Percentiles rank a stretch among this genome's conserved stretches.
Evolutionary conservation across 1,284 basidiomycete genomes (phyloP).

Genomic region (Rhodotorula sp.): DNA sequence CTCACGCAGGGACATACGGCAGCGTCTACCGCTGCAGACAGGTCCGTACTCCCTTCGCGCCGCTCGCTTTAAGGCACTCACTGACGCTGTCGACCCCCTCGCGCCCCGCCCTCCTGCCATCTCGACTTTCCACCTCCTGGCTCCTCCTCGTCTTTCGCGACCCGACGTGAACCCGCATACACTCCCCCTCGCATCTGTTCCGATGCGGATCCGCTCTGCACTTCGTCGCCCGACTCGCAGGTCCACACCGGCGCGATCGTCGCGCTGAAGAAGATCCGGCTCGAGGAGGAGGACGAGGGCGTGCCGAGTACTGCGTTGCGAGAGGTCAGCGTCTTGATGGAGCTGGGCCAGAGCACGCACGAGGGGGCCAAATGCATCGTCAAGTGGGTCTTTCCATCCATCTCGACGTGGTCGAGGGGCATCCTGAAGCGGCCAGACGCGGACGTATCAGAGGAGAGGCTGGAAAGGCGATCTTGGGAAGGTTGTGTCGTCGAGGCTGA

Average conservation of each 20-base stretch:
- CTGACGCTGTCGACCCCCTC: not conserved
- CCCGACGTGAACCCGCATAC: not conserved
- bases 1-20: slow-evolving; percentile 81
- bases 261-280: slow-evolving; percentile 94
- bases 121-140: slow-evolving; percentile 31
- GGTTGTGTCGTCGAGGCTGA: not conserved
- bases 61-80: not conserved
- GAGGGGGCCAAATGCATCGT: slow-evolving; percentile 89
- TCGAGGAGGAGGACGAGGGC: slow-evolving; percentile 97
- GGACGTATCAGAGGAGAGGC: not conserved
- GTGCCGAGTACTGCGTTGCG: slow-evolving; percentile 96
- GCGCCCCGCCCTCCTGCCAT: slow-evolving; percentile 10
- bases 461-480: not conserved
- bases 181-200: not conserved
- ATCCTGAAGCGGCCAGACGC: too few relatives aligned
- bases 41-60: not conserved
- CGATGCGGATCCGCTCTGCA: not conserved
- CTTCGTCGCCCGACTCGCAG: slow-evolving; percentile 12
- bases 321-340: slow-evolving; percentile 95
- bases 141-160: not conserved
- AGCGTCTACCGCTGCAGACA: slow-evolving; percentile 71
- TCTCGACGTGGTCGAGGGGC: not conserved
- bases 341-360: slow-evolving; percentile 56
- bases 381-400: slow-evolving; percentile 53
- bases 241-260: slow-evolving; percentile 68